phyloP scores from a whole-genome alignment of 352 stramenopile species.

The Paralagenidium karlingii region DNA sequence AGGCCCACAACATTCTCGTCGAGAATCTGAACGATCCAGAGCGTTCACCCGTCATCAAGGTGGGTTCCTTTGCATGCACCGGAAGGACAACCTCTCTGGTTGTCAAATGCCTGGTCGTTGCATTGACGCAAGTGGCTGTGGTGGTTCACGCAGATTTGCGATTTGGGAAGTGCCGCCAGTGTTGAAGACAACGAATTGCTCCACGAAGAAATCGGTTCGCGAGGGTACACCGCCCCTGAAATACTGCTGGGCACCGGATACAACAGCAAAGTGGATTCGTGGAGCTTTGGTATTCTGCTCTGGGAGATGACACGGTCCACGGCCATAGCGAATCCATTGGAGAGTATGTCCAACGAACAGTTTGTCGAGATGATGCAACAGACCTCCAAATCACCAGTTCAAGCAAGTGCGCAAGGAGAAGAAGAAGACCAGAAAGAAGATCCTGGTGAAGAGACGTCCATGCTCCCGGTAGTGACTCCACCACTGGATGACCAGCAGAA shows the following conservation, averaged over 20 bases:
- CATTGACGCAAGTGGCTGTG: background rate
- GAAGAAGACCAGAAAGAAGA: too few species aligned
- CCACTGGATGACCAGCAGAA: too few species aligned
- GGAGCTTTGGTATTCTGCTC: slow-evolving; percentile 31
- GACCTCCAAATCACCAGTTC: too few species aligned
- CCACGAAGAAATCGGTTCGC: slow-evolving; percentile 19
- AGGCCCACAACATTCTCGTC: slow-evolving; percentile 28
- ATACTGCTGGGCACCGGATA: slow-evolving; percentile 21
- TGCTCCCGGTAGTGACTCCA: too few species aligned
- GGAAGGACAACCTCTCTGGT: background rate
- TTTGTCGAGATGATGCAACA: slow-evolving; percentile 13
- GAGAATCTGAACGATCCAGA: background rate
- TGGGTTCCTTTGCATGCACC: too few species aligned
- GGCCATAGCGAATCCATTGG: slow-evolving; percentile 14
- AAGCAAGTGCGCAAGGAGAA: too few species aligned
- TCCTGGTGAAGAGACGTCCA: too few species aligned
- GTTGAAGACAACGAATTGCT: slow-evolving; percentile 5
- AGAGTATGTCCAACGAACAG: slow-evolving; percentile 12
- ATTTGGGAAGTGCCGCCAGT: slow-evolving; percentile 18
- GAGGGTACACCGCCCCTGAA: slow-evolving; percentile 30
- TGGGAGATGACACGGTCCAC: slow-evolving; percentile 15
- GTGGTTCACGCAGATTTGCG: slow-evolving; percentile 20
- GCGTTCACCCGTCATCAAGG: slow-evolving; percentile 11
- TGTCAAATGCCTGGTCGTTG: background rate
- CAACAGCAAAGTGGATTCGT: slow-evolving; percentile 27